These are phyloP conservation scores for Talaromyces sp. DNA, from an alignment of 2,329 filamentous ascomycete species.

Conservation along the genomic window DNA sequence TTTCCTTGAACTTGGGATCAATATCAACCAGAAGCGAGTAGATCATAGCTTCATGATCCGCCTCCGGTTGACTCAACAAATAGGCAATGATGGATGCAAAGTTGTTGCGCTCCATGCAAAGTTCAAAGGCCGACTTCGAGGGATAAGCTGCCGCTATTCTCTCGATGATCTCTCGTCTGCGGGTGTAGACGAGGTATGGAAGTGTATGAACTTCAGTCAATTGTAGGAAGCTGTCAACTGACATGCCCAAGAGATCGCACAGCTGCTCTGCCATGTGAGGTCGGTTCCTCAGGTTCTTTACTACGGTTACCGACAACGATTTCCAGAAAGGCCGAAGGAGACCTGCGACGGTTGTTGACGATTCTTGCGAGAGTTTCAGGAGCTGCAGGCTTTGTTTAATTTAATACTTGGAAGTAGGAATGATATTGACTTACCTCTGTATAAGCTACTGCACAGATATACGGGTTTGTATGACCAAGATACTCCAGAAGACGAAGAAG, in stretches of 20 bases:
- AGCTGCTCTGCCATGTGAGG: conserved; percentile 80
- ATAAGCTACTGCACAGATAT: conserved; percentile 77
- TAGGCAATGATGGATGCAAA: conserved; percentile 57
- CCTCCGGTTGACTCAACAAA: conserved; percentile 57
- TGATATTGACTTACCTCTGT: conserved; percentile 59
- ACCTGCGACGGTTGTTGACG: conserved; percentile 59
- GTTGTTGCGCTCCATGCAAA: conserved; percentile 58
- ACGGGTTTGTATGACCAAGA: conserved; percentile 74
- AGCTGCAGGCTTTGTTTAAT: conserved; percentile 45
- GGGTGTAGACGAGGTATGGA: conserved; percentile 78
- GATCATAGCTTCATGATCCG: conserved; percentile 63
- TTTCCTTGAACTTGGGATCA: conserved; percentile 65
- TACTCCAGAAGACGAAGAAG: conserved; percentile 81
- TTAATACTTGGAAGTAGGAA: background rate
- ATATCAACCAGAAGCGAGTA: conserved; percentile 66
- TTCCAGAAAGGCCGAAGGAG: conserved; percentile 87
- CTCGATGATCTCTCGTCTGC: conserved; percentile 71
- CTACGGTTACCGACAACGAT: conserved; percentile 73
- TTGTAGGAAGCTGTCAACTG: conserved; percentile 68
- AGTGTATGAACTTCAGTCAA: conserved; percentile 76
- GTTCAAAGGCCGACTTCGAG: conserved; percentile 55
- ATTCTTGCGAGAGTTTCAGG: conserved; percentile 64
- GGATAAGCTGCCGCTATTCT: conserved; percentile 70
- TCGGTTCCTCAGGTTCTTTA: conserved; percentile 73
- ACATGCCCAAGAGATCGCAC: conserved; percentile 75